Evolutionary conservation across 1,284 basidiomycete genomes (phyloP), one percentile per base, ranked within the genome.

Genomic region (Tilletia walkeri): DNA sequence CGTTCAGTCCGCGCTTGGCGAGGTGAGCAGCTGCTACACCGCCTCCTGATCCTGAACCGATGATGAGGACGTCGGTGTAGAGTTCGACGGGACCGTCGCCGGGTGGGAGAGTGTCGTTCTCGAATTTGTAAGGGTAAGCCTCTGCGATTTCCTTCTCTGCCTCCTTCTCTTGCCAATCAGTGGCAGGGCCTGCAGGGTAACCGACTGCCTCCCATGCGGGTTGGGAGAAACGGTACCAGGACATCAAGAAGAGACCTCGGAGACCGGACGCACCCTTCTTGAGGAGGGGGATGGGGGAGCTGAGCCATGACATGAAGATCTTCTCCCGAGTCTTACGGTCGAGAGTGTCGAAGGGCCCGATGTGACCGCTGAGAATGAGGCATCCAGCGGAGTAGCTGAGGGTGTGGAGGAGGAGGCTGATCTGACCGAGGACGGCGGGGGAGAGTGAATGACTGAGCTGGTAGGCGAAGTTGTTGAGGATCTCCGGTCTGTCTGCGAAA

Each of bases 21-120:
- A 85, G 72, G 66, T 82, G 81, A 59, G 71, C 69, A 10, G 84
- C 84, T 0, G 82, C 80, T 18, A 84, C 85, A 45, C 84, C 85
- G 18, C 85, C 86, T 7, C 86, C 86, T 0, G 85, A 82, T 6
- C 86, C 86, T 0, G 85, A 86, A 1, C 86, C 86, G 67, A 86
- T 78, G 69, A 87, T 72, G 39, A 83, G 75, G 20, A 83, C 76
- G 61, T 83, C 82, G 34, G 82, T 78, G 68, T 80, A 77, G 61
- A 80, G 65, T 49, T 77, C 76, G 73, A 81, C 63, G 24, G 79
- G 74, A 20, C 74, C 70, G 18, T 72, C 72, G 10, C 72, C 65
- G 12, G 77, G 75, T 7, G 30, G 41, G 67, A 73, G 66, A 59
- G 74, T 72, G 38, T 81, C 78, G 70, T 83, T 82, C 54, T 82